These are phyloP conservation scores for Alternaria arborescens DNA, from an alignment of 2,329 filamentous ascomycete genomes.

Conservation along the genomic window DNA sequence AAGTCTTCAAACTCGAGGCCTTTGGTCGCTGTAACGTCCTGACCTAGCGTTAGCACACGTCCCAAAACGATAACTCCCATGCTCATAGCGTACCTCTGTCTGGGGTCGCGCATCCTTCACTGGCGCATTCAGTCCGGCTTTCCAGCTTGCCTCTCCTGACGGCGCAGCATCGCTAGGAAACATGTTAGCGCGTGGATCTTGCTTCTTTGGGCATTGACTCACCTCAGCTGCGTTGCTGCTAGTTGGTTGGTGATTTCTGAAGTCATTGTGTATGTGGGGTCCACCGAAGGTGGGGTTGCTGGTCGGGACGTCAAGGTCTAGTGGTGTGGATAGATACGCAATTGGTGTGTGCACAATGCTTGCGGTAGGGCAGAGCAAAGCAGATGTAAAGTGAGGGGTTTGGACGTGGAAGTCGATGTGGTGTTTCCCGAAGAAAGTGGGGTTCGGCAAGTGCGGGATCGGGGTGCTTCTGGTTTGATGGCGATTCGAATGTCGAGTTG, in stretches of 20 bases:
- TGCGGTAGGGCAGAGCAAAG: constrained; percentile 27
- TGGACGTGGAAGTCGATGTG: constrained; percentile 23
- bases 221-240: constrained; percentile 62
- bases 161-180: constrained; percentile 55
- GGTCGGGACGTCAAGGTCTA: constrained; percentile 26
- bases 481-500: constrained; percentile 16
- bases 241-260: constrained; percentile 65
- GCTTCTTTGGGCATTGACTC: constrained; percentile 24
- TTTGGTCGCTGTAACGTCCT: constrained; percentile 99
- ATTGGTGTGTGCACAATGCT: constrained; percentile 29
- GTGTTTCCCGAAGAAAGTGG: constrained; percentile 19
- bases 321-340: constrained; percentile 16
- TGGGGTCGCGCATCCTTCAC: constrained; percentile 79
- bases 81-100: constrained; percentile 70
- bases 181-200: constrained; percentile 19
- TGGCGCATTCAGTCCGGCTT: constrained; percentile 75
- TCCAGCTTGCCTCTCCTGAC: constrained; percentile 72
- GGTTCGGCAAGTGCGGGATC: constrained; percentile 19
- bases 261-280: constrained; percentile 53
- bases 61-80: background rate
- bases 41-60: constrained; percentile 23
- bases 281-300: constrained; percentile 36
- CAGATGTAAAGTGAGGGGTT: constrained; percentile 28
- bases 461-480: constrained; percentile 23
- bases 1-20: constrained; percentile 98